Conservation (phyloP, 345 rosid genomes). For the Eutrema yunnanense region DNA sequence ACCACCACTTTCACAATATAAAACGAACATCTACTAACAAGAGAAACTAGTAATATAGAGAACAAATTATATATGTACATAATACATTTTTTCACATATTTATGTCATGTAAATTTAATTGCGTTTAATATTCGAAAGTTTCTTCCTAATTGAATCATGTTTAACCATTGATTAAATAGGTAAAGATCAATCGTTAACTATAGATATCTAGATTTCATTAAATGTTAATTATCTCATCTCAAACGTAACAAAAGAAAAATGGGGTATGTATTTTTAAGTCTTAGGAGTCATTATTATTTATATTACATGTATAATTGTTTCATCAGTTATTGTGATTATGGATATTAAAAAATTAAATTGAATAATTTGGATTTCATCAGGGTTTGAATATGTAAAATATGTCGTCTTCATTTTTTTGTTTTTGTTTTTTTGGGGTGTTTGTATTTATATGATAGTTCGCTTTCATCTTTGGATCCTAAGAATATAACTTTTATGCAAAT, state of each 20-base stretch:
- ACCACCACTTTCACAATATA: constrained; percentile 23
- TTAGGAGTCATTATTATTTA: background rate
- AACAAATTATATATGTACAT: background rate
- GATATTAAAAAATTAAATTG: background rate
- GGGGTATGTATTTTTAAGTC: background rate
- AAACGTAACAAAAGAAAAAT: background rate
- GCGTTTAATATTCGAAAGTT: background rate
- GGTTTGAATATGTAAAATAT: constrained; percentile 1
- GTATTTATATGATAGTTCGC: constrained; percentile 8
- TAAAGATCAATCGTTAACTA: background rate
- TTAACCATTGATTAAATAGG: background rate
- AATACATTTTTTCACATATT: background rate
- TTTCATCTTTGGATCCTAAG: constrained; percentile 20
- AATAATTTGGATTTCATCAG: background rate
- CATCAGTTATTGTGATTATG: background rate
- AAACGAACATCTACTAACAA: background rate
- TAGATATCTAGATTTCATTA: background rate
- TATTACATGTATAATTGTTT: background rate
- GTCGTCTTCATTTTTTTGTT: background rate
- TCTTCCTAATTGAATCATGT: background rate
- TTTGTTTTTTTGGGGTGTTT: background rate
- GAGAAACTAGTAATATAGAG: background rate
- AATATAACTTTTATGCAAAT: constrained; percentile 26
- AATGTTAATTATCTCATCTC: background rate
- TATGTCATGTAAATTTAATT: background rate